Evolutionary conservation across 106 monocot genomes (phyloP).

Genomic region (Allium fistulosum): DNA sequence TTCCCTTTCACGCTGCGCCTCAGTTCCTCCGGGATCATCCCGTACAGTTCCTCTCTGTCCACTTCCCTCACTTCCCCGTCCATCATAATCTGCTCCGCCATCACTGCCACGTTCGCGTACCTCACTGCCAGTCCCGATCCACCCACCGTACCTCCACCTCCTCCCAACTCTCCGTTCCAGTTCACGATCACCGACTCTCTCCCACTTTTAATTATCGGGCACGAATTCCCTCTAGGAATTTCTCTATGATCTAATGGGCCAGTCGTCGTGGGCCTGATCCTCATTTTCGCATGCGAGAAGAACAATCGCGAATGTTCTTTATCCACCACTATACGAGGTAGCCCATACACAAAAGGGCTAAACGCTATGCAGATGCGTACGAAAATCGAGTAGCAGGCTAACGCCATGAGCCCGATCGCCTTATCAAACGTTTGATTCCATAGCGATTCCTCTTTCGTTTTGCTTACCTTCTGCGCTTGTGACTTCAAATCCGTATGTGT

Average conservation of each 20-base stretch:
- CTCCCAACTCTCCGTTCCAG: conserved; percentile 10
- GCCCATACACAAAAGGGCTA: conserved; percentile 25
- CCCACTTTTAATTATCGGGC: conserved; percentile 19
- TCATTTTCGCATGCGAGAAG: background rate
- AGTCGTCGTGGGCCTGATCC: conserved; percentile 13
- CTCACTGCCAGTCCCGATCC: conserved; percentile 28
- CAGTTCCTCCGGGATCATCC: background rate
- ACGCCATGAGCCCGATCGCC: conserved; percentile 43
- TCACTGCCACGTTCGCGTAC: conserved; percentile 47
- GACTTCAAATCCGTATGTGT: conserved; percentile 13
- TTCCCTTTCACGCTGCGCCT: conserved; percentile 34
- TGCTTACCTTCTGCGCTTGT: conserved; percentile 37
- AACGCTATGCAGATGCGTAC: conserved; percentile 55
- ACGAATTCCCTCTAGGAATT: conserved; percentile 26
- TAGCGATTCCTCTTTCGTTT: conserved; percentile 52
- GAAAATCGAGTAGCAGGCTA: conserved; percentile 37
- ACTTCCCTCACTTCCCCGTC: conserved; percentile 6
- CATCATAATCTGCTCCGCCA: conserved; percentile 30
- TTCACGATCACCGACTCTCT: background rate
- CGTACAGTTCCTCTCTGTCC: conserved; percentile 43
- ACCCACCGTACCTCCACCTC: conserved; percentile 29
- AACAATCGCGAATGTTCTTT: conserved; percentile 1
- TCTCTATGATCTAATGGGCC: conserved; percentile 20
- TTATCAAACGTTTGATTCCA: conserved; percentile 51
- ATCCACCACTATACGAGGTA: conserved; percentile 25